Evolutionary conservation across 1,284 basidiomycete species (phyloP).

Genomic region (Puccinia triticina): DNA sequence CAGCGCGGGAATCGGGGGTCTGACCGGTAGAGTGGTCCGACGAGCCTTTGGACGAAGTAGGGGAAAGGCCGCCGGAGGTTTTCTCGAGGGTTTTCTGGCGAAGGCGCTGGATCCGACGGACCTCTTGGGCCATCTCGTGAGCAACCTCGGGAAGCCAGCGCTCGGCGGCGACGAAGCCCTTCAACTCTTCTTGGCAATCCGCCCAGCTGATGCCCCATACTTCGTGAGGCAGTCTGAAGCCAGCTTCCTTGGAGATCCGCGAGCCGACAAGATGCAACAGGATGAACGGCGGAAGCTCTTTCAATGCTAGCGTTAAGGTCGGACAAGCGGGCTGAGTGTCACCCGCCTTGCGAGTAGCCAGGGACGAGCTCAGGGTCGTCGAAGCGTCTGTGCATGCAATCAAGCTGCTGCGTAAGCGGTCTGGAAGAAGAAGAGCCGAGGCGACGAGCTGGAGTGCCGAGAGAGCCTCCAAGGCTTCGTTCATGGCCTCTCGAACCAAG

Average conservation of each 20-base stretch:
- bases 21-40: neutral
- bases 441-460: slow-evolving; percentile 40
- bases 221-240: slow-evolving; percentile 42
- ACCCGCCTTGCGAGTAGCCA: neutral
- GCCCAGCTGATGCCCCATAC: slow-evolving; percentile 42
- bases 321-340: neutral
- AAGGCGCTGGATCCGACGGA: slow-evolving; percentile 2
- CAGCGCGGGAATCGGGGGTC: neutral
- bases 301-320: slow-evolving; percentile 24
- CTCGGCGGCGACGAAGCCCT: slow-evolving; percentile 43
- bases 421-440: slow-evolving; percentile 23
- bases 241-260: slow-evolving; percentile 17
- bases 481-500: slow-evolving; percentile 45
- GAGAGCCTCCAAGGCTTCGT: slow-evolving; percentile 47
- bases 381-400: neutral
- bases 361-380: neutral
- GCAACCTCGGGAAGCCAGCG: slow-evolving; percentile 32
- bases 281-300: slow-evolving; percentile 48
- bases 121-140: slow-evolving; percentile 34
- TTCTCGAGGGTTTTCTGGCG: neutral
- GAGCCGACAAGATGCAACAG: slow-evolving; percentile 25
- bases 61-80: neutral
- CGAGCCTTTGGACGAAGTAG: neutral
- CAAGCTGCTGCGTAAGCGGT: slow-evolving; percentile 14
- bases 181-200: slow-evolving; percentile 19